Evolutionary conservation across 805 yeast genomes (phyloP).

Genomic region (Cyberlindnera nakhonratchasimensis): DNA sequence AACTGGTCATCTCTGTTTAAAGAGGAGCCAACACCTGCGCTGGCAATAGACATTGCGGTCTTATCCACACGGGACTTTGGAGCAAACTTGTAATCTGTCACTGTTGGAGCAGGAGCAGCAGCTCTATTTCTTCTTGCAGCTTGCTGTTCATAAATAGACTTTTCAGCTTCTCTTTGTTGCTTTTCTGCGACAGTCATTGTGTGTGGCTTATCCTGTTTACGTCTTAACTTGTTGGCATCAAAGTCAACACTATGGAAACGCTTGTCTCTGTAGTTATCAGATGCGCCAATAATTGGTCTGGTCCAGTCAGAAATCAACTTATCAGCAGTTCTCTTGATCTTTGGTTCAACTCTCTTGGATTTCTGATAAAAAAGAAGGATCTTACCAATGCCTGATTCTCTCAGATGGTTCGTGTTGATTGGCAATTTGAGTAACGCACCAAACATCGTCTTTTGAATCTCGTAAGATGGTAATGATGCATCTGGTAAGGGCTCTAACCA

Average conservation of each 20-base stretch:
- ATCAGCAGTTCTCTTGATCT: constrained; percentile 84
- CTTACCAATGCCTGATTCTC: constrained; percentile 93
- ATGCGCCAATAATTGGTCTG: constrained; percentile 92
- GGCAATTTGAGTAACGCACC: constrained; percentile 73
- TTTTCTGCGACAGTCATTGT: constrained; percentile 7
- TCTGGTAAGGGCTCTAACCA: constrained; percentile 99
- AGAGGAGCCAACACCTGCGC: constrained; percentile 48
- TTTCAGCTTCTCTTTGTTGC: constrained; percentile 34
- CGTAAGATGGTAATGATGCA: constrained; percentile 96
- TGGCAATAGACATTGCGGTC: constrained; percentile 33
- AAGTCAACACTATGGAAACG: constrained; percentile 66
- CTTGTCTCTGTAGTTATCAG: constrained; percentile 91
- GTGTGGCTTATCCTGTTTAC: constrained; percentile 13
- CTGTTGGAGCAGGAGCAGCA: constrained; percentile 89
- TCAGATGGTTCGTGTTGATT: constrained; percentile 89
- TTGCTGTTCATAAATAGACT: constrained; percentile 77
- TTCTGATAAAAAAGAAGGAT: constrained; percentile 91
- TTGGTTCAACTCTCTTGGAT: constrained; percentile 83
- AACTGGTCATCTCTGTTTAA: constrained; percentile 71
- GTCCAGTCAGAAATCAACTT: constrained; percentile 96
- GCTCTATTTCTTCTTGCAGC: constrained; percentile 93
- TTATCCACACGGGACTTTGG: constrained; percentile 64
- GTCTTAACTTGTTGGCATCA: constrained; percentile 38
- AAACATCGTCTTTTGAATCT: constrained; percentile 86
- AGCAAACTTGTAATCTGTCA: constrained; percentile 86